A percentile compares a stretch with the other conserved stretches of the same genome.
Conservation (phyloP, 139 green algal genomes). For the Volvox reticuliferus region DNA sequence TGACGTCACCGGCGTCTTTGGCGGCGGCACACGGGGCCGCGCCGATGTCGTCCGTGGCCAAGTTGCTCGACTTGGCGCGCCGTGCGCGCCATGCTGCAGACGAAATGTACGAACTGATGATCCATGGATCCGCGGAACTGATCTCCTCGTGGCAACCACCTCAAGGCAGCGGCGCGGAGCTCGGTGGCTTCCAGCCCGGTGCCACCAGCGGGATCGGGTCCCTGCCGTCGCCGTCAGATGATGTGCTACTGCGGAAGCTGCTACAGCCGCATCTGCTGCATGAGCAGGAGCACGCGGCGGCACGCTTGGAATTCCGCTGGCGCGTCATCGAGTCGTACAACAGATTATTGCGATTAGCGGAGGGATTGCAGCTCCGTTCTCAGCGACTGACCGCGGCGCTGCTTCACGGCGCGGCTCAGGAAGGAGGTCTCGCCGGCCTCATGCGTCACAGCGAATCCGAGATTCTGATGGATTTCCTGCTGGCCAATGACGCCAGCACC, state of each 20-base stretch:
- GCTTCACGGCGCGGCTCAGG: not conserved
- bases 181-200: not conserved
- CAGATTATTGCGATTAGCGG: not conserved
- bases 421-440: not conserved
- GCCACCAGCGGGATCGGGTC: not conserved
- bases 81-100: not conserved
- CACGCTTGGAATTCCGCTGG: not conserved
- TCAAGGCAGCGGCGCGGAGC: not conserved
- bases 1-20: not conserved
- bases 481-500: not conserved
- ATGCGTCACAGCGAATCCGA: not conserved
- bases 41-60: not conserved
- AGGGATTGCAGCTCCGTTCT: not conserved
- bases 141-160: not conserved
- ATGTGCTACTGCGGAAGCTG: conserved; percentile 27
- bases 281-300: not conserved
- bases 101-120: not conserved
- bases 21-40: not conserved
- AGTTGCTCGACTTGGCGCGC: not conserved
- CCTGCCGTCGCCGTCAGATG: not conserved
- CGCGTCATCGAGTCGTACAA: not conserved
- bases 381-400: not conserved
- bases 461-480: not conserved
- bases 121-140: not conserved
- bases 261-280: not conserved